Evolutionary conservation across 2,329 filamentous ascomycete species (phyloP), one percentile per base, ranked within the genome.

Genomic region (Aspergillus neotritici): DNA sequence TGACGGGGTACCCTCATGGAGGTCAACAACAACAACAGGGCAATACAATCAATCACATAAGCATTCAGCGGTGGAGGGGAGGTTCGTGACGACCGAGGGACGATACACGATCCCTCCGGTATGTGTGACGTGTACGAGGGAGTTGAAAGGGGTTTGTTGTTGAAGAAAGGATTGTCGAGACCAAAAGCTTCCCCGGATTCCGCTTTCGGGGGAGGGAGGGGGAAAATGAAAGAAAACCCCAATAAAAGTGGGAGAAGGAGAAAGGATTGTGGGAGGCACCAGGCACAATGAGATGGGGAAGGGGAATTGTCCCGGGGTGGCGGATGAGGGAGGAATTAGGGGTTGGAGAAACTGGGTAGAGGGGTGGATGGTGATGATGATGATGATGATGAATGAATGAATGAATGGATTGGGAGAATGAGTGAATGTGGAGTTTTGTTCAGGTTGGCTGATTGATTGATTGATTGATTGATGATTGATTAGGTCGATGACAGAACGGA

Each of bases 1-100:
- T 40, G 43, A 43, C 49, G 53, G 47, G 44, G 43, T 48, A 50
- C 49, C 56, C 48, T 60, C 60, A 62, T 63, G 51, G 51, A 57
- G 55, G 49, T 43, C 37, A 41, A 14, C 13, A 32, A 35, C 28
- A 21, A 8, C 2, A 32, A 28, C n/a, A 25, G 4, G 33, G 6
- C 14, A 21, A 41, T 31, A 17, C 12, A 39, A 31, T 32, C 16
- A 31, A 42, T 25, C 21, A 25, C 21, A 25, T 25, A 25, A 25
- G 21, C 21, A 9, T 25, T 25, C 21, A 25, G 9, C 21, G 7
- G 6, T n/a, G n/a, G n/a, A n/a, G 7, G 3, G 7, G 21, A 8
- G 21, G 21, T 25, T 25, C 21, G 21, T 25, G 21, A 25, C 21
- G 21, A 25, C 21, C 21, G 7, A 8, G 21, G 7, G 21, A 25